Evolutionary conservation across 2,329 filamentous ascomycete species (phyloP).

Genomic region (Nemania sp.): DNA sequence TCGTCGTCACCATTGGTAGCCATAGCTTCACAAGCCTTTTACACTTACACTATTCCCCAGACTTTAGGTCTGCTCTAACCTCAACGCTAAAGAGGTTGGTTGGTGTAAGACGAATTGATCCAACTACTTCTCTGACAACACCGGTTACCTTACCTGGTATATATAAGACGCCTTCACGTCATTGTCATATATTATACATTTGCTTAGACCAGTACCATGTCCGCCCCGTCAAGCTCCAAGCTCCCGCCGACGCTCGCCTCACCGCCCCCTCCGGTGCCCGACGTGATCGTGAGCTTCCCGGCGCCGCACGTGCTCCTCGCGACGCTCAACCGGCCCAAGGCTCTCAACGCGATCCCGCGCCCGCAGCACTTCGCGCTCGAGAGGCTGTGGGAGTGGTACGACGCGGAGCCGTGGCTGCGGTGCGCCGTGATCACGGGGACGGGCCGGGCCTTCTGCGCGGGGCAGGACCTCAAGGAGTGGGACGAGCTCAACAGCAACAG

Average conservation of each 20-base stretch:
- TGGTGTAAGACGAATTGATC: too few relatives aligned
- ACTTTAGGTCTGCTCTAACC: too few relatives aligned
- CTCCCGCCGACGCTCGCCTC: slow-evolving; percentile 39
- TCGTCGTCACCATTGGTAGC: too few relatives aligned
- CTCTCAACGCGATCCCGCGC: slow-evolving; percentile 61
- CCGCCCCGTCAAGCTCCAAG: slow-evolving; percentile 19
- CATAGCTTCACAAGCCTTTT: too few relatives aligned
- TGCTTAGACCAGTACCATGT: slow-evolving; percentile 18
- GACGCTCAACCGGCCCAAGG: slow-evolving; percentile 61
- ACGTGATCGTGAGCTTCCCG: slow-evolving; percentile 55
- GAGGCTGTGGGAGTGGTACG: slow-evolving; percentile 62
- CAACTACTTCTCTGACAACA: too few relatives aligned
- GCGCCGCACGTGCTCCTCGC: slow-evolving; percentile 60
- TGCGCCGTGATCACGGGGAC: slow-evolving; percentile 67
- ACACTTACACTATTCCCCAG: too few relatives aligned
- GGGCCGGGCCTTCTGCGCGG: slow-evolving; percentile 69
- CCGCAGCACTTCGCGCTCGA: slow-evolving; percentile 55
- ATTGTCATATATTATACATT: neutral
- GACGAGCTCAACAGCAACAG: slow-evolving; percentile 43
- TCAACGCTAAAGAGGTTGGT: too few relatives aligned
- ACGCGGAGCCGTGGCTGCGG: slow-evolving; percentile 62
- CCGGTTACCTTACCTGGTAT: too few relatives aligned
- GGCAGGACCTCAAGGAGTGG: slow-evolving; percentile 72
- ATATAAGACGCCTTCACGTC: too few relatives aligned
- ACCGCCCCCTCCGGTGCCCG: slow-evolving; percentile 48